Percentiles rank a stretch among this genome's conserved stretches.
phyloP scores from a whole-genome alignment of 768 basidiomycete genomes.

The Xerocomus brunneocitrinus region DNA sequence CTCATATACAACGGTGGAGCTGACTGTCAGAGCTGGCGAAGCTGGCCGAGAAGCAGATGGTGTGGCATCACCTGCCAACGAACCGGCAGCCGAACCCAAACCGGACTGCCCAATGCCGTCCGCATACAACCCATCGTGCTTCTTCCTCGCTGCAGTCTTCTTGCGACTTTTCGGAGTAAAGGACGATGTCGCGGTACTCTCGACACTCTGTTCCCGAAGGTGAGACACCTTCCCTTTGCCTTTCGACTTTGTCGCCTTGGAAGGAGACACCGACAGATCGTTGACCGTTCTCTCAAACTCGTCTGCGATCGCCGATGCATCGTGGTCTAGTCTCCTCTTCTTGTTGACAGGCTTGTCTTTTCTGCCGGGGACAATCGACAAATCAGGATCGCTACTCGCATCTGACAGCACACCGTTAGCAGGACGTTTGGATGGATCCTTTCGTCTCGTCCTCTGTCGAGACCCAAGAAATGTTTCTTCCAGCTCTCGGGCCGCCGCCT shows the following conservation, averaged over 20 bases:
- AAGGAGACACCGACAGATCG: slow-evolving; percentile 35
- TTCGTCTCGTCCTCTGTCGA: slow-evolving; percentile 35
- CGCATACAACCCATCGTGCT: slow-evolving; percentile 43
- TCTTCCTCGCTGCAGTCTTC: slow-evolving; percentile 55
- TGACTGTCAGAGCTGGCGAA: slow-evolving; percentile 55
- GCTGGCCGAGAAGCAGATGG: slow-evolving; percentile 65
- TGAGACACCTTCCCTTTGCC: slow-evolving; percentile 48
- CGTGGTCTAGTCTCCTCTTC: slow-evolving; percentile 56
- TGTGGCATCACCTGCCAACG: slow-evolving; percentile 64
- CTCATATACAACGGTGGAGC: slow-evolving; percentile 63
- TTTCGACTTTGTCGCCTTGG: slow-evolving; percentile 38
- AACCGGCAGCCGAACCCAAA: slow-evolving; percentile 45
- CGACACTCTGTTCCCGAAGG: slow-evolving; percentile 53
- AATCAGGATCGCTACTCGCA: slow-evolving; percentile 54
- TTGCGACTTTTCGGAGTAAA: slow-evolving; percentile 51
- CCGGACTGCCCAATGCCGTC: slow-evolving; percentile 49
- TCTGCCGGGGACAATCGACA: slow-evolving; percentile 31
- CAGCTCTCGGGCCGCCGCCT: slow-evolving; percentile 54
- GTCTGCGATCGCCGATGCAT: slow-evolving; percentile 37
- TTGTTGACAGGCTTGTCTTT: slow-evolving; percentile 48
- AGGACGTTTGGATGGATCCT: slow-evolving; percentile 47
- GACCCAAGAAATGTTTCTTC: slow-evolving; percentile 52
- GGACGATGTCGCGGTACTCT: slow-evolving; percentile 43
- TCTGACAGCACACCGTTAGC: slow-evolving; percentile 51
- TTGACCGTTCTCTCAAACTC: slow-evolving; percentile 44